These are phyloP conservation scores for Gossypium bickii DNA, from an alignment of 345 rosid genomes.

Conservation along the genomic window DNA sequence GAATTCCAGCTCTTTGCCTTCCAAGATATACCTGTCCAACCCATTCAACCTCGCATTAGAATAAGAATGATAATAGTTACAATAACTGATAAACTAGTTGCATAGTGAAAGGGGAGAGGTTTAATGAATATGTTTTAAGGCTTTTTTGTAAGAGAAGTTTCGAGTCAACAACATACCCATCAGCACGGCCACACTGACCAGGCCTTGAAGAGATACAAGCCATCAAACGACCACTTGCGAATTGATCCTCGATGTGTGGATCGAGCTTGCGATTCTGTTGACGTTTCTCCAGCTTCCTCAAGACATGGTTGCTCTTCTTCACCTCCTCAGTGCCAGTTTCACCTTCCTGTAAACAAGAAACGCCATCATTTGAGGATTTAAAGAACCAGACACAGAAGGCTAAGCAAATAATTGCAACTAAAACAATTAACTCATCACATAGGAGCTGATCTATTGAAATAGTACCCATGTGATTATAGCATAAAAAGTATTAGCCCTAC, in stretches of 20 bases:
- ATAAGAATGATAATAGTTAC: background rate
- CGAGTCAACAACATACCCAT: slow-evolving; percentile 40
- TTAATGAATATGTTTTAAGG: background rate
- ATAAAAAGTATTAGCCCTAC: slow-evolving; percentile 13
- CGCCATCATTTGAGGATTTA: background rate
- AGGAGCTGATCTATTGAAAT: background rate
- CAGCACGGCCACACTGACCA: slow-evolving; percentile 78
- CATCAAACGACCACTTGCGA: slow-evolving; percentile 56
- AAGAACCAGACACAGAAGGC: background rate
- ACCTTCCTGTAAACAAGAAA: slow-evolving; percentile 32
- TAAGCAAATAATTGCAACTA: background rate
- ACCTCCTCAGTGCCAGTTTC: slow-evolving; percentile 50
- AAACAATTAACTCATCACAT: background rate
- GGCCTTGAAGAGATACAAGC: slow-evolving; percentile 75
- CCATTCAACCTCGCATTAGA: background rate
- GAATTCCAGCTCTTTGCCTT: slow-evolving; percentile 71
- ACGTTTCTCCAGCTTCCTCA: slow-evolving; percentile 53
- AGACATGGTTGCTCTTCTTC: slow-evolving; percentile 58
- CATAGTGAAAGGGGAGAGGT: too few species aligned
- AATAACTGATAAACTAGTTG: background rate
- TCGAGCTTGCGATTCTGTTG: slow-evolving; percentile 51
- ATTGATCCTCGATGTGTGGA: slow-evolving; percentile 68
- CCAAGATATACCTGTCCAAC: slow-evolving; percentile 52
- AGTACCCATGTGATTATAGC: background rate
- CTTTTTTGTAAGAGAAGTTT: background rate